These are phyloP conservation scores for Boletus patriciae DNA, from an alignment of 768 basidiomycete genomes.

Conservation along the genomic window DNA sequence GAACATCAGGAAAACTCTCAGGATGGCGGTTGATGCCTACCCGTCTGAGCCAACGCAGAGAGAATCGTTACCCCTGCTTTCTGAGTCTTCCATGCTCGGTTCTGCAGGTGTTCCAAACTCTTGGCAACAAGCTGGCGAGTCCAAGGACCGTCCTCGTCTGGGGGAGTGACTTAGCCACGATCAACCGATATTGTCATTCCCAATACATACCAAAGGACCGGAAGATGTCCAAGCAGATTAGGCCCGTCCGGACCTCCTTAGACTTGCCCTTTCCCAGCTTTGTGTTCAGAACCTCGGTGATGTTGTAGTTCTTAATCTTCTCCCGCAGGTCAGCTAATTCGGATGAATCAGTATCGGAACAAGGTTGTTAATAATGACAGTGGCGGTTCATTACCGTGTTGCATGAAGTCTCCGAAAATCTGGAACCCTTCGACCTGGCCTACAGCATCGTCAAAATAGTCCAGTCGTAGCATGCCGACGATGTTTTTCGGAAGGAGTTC, in stretches of 20 bases:
- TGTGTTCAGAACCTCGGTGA: conserved; percentile 16
- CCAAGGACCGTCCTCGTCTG: conserved; percentile 15
- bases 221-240: conserved; percentile 27
- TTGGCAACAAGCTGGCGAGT: conserved; percentile 11
- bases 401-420: conserved; percentile 23
- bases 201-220: conserved; percentile 17
- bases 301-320: conserved; percentile 12
- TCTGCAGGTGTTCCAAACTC: conserved; percentile 6
- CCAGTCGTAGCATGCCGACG: conserved; percentile 23
- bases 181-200: not conserved
- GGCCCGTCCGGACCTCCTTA: conserved; percentile 21
- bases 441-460: conserved; percentile 28
- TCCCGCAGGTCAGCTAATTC: conserved; percentile 14
- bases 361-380: not conserved
- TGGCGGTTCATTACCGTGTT: conserved; percentile 11
- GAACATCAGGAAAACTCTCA: not conserved
- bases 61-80: conserved; percentile 27
- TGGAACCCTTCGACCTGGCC: conserved; percentile 27
- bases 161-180: not conserved
- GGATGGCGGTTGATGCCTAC: not conserved
- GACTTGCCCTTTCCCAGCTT: conserved; percentile 17
- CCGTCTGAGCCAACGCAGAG: conserved; percentile 21
- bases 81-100: conserved; percentile 15
- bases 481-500: conserved; percentile 16
- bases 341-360: not conserved